These are phyloP conservation scores for Pythium myriotylum DNA, from an alignment of 352 stramenopile genomes.

Conservation along the genomic window DNA sequence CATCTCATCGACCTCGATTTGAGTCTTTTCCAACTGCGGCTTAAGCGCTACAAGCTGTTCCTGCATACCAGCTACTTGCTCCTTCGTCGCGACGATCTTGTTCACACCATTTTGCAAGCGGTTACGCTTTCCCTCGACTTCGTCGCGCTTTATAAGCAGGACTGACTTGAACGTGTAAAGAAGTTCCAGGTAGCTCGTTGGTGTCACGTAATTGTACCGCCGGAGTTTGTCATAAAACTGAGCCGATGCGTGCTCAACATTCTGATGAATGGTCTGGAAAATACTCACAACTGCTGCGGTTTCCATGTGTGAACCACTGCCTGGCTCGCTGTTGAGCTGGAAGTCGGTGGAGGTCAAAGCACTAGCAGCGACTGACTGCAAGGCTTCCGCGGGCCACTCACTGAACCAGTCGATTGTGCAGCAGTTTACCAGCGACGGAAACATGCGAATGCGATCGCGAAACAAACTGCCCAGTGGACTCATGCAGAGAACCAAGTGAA, in stretches of 20 bases:
- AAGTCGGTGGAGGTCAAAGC: constrained; percentile 67
- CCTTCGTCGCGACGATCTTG: constrained; percentile 93
- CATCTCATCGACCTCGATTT: constrained; percentile 93
- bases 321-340: constrained; percentile 41
- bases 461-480: constrained; percentile 90
- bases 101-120: constrained; percentile 91
- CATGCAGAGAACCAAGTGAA: constrained; percentile 94
- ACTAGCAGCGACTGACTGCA: constrained; percentile 80
- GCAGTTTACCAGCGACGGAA: constrained; percentile 88
- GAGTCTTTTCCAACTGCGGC: constrained; percentile 90
- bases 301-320: constrained; percentile 40
- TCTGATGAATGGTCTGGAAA: constrained; percentile 90
- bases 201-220: constrained; percentile 94
- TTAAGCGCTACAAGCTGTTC: constrained; percentile 92
- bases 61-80: constrained; percentile 92
- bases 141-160: constrained; percentile 86
- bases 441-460: constrained; percentile 91
- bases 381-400: constrained; percentile 82
- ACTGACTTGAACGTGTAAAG: constrained; percentile 93
- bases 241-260: constrained; percentile 76
- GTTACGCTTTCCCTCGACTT: constrained; percentile 85
- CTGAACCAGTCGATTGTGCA: constrained; percentile 91
- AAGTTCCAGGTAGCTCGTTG: constrained; percentile 94
- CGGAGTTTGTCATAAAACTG: constrained; percentile 89
- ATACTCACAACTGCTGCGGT: constrained; percentile 63